Conservation (phyloP, 75 land plant genomes). For the Selaginella moellendorffii region DNA sequence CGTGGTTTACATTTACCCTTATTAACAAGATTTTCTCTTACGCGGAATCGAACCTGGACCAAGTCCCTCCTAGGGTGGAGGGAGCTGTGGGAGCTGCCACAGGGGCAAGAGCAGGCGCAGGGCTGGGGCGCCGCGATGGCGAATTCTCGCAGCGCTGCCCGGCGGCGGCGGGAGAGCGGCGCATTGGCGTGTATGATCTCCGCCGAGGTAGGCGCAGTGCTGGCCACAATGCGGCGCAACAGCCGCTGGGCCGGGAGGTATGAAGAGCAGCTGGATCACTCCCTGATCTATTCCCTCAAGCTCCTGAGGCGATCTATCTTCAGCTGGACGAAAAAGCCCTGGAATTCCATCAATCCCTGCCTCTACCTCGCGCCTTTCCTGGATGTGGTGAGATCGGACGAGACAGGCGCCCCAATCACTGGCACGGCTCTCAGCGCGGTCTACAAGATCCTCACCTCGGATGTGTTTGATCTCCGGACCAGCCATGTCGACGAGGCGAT, state of each 20-base stretch:
- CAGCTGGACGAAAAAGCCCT: constrained; percentile 47
- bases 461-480: constrained; percentile 50
- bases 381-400: constrained; percentile 86
- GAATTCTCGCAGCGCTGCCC: neutral
- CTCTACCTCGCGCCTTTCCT: constrained; percentile 72
- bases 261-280: constrained; percentile 40
- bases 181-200: constrained; percentile 57
- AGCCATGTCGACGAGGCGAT: constrained; percentile 56
- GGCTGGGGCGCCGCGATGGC: too few species aligned
- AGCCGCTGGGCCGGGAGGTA: constrained; percentile 77
- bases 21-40: too few species aligned
- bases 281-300: constrained; percentile 56
- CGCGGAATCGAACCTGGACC: too few species aligned
- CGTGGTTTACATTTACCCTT: too few species aligned
- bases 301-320: constrained; percentile 61
- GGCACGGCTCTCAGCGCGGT: constrained; percentile 73
- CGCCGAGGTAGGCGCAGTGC: constrained; percentile 71
- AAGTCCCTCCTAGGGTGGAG: too few species aligned
- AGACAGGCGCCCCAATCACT: constrained; percentile 92
- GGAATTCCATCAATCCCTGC: constrained; percentile 60
- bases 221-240: constrained; percentile 90
- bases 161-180: neutral
- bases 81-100: too few species aligned
- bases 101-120: too few species aligned
- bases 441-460: constrained; percentile 65